These are phyloP conservation scores for Aspergillus sp. DNA, from an alignment of 2,329 filamentous ascomycete genomes.

Conservation along the genomic window DNA sequence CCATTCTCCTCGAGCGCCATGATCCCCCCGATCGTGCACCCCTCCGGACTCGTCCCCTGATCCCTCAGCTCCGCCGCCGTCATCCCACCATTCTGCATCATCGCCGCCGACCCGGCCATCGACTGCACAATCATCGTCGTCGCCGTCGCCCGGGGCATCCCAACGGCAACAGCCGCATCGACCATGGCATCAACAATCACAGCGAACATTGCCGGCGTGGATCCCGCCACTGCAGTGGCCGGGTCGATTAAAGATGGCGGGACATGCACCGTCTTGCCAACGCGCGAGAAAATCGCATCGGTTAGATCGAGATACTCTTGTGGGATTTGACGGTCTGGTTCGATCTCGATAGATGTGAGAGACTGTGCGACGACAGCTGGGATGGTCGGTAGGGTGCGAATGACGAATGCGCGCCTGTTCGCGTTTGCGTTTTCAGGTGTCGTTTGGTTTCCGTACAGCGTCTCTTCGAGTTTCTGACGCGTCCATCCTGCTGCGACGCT, in stretches of 20 bases:
- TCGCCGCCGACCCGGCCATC: slow-evolving; percentile 58
- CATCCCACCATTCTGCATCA: slow-evolving; percentile 59
- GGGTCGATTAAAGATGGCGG: slow-evolving; percentile 57
- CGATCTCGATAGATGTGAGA: slow-evolving; percentile 51
- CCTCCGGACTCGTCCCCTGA: slow-evolving; percentile 62
- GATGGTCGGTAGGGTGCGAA: slow-evolving; percentile 49
- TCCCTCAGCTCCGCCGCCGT: slow-evolving; percentile 61
- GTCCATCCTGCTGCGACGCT: slow-evolving; percentile 55
- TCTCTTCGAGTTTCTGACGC: slow-evolving; percentile 38
- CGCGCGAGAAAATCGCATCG: slow-evolving; percentile 53
- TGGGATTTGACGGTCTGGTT: slow-evolving; percentile 40
- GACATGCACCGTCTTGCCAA: slow-evolving; percentile 50
- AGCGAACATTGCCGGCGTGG: slow-evolving; percentile 62
- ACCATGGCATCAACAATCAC: slow-evolving; percentile 60
- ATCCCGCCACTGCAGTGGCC: slow-evolving; percentile 59
- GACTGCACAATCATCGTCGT: slow-evolving; percentile 63
- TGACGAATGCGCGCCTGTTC: slow-evolving; percentile 27
- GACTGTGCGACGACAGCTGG: slow-evolving; percentile 46
- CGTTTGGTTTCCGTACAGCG: slow-evolving; percentile 30
- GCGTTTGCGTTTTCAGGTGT: too few relatives aligned
- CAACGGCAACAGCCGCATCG: slow-evolving; percentile 64
- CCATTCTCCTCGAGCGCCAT: slow-evolving; percentile 60
- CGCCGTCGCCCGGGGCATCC: slow-evolving; percentile 59
- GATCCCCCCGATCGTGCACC: slow-evolving; percentile 63
- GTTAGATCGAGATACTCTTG: slow-evolving; percentile 36